These are phyloP conservation scores for Trebouxiophyceae sp. DNA, from an alignment of 163 green algal species.

Conservation along the genomic window DNA sequence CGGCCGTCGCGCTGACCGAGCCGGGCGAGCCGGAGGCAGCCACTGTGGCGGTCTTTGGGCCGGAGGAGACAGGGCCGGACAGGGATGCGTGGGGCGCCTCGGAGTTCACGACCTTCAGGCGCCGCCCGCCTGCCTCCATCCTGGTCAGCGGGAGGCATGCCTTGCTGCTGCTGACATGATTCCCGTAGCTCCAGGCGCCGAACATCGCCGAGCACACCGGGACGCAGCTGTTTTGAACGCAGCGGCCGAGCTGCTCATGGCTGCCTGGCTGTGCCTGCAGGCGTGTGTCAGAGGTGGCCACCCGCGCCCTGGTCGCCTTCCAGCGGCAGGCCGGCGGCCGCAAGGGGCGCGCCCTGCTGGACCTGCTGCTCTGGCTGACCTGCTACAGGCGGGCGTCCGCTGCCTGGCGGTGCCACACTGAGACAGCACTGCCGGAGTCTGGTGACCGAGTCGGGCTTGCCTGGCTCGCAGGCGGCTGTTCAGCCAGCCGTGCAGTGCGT, in stretches of 20 bases:
- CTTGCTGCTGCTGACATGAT: too few species aligned
- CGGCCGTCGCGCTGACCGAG: constrained; percentile 15
- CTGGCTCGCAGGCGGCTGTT: constrained; percentile 44
- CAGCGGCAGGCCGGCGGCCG: neutral
- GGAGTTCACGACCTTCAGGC: constrained; percentile 15
- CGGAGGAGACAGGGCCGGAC: neutral
- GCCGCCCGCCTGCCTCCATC: neutral
- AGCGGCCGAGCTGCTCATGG: neutral
- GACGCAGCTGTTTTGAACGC: neutral
- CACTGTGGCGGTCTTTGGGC: constrained; percentile 12
- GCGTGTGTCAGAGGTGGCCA: constrained; percentile 28
- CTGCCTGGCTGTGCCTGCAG: constrained; percentile 20
- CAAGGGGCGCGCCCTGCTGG: constrained; percentile 28
- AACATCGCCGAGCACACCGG: too few species aligned
- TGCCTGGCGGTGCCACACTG: neutral
- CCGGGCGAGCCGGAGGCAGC: constrained; percentile 14
- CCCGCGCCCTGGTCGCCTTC: constrained; percentile 36
- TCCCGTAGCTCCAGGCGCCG: too few species aligned
- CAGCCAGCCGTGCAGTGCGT: constrained; percentile 29
- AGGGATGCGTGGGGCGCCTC: constrained; percentile 14
- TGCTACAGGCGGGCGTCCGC: constrained; percentile 13
- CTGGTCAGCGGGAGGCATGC: neutral
- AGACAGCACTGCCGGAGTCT: neutral
- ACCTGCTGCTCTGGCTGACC: constrained; percentile 48
- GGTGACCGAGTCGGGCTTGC: neutral